Base-by-base conservation (phyloP, 495 filamentous ascomycete species). In the Apiosordaria backusii region DNA sequence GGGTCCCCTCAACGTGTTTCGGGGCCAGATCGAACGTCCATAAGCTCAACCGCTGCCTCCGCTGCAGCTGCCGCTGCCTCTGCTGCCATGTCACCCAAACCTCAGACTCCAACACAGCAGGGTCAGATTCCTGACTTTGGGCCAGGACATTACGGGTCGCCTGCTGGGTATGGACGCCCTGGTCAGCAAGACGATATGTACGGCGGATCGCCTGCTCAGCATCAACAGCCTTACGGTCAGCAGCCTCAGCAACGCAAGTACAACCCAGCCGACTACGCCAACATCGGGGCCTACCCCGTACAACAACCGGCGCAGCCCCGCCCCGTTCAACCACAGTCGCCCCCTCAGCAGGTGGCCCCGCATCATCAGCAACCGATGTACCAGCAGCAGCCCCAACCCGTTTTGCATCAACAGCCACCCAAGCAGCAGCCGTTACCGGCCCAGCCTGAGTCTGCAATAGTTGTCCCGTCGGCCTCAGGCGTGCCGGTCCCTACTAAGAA, bases 221-320 rank as follows among this genome's bases (percentile, higher is more conserved):
- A 72, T 68, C 74, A 77, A 61, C 76, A 80, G 9, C 83, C 81
- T 62, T 82, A 81, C 68, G 70, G 69, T 19, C 67, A 71, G 52
- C 52, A 55, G 25, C 82, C 84, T n/a, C 78, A 82, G 54, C 68
- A 90, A 68, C 82, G 85, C 22, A 85, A 83, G 67, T 92, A 94
- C 73, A 87, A 93, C 74, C 90, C 90, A 50, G 82, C 85, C 29
- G 87, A 85, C 60, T 93, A 93, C 75, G 88, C 85, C 63, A 81
- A 86, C 61, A 86, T 91, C 52, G 80, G 77, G 65, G 79, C 75
- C 53, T 80, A 80, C 60, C 77, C 83, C 16, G 70, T 77, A 1
- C 80, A 83, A 62, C 79, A 74, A 19, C 73, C 77, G 54, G 69
- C 75, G 6, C 76, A 77, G 23, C 66, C 69, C 22, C 76, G 71